phyloP scores from a whole-genome alignment of 1,139 yeast genomes.

The Williopsis jadinii region DNA sequence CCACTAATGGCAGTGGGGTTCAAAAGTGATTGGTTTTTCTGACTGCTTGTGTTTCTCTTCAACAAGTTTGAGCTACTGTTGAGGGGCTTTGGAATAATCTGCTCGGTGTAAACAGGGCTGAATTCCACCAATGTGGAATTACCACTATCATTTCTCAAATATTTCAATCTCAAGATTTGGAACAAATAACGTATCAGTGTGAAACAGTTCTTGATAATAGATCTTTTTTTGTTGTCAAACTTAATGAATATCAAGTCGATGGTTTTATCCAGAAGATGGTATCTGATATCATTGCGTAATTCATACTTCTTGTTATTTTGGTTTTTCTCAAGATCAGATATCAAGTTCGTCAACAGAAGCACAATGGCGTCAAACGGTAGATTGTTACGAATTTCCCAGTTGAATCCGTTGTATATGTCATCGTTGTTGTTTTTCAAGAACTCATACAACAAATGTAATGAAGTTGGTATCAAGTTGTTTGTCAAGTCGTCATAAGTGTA shows the following conservation, averaged over 20 bases:
- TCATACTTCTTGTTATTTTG: conserved; percentile 18
- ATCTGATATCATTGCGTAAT: conserved; percentile 25
- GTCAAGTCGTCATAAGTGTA: conserved; percentile 40
- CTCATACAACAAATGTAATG: conserved; percentile 51
- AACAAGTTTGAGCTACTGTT: conserved; percentile 7
- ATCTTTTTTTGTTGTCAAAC: conserved; percentile 25
- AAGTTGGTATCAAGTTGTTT: conserved; percentile 47
- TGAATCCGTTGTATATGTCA: conserved; percentile 31
- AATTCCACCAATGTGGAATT: conserved; percentile 14
- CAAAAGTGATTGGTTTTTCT: not conserved
- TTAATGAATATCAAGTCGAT: conserved; percentile 25
- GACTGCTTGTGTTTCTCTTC: conserved; percentile 1
- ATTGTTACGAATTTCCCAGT: conserved; percentile 54
- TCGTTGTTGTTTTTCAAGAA: conserved; percentile 30
- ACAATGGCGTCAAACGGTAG: conserved; percentile 57
- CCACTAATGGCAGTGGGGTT: conserved; percentile 10
- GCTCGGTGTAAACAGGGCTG: conserved; percentile 19
- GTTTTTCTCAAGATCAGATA: conserved; percentile 43
- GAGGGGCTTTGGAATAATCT: conserved; percentile 21
- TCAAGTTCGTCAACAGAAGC: conserved; percentile 42
- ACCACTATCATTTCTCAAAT: conserved; percentile 16
- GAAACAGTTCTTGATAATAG: conserved; percentile 25
- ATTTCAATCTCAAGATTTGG: conserved; percentile 23
- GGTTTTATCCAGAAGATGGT: conserved; percentile 23
- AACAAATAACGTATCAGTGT: conserved; percentile 24